phyloP scores from a whole-genome alignment of 2,329 filamentous ascomycete species.

The Colletotrichum sp. region DNA sequence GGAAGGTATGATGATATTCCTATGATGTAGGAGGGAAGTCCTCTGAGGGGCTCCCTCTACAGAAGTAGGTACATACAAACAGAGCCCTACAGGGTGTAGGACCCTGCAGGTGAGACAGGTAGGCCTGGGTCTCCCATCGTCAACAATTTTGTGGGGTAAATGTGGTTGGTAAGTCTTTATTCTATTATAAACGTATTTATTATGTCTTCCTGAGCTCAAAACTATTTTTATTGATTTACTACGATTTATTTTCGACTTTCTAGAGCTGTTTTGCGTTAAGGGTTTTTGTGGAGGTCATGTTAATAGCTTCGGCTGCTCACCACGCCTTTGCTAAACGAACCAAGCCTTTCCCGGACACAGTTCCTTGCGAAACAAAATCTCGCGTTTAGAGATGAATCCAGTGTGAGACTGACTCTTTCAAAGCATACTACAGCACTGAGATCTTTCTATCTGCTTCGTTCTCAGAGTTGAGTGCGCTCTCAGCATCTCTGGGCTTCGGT shows the following conservation, averaged over 20 bases:
- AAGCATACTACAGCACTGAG: conserved; percentile 63
- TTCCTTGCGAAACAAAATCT: neutral
- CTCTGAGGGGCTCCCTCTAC: no score
- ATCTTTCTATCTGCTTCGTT: conserved; percentile 65
- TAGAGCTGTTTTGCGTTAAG: neutral
- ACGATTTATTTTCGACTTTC: neutral
- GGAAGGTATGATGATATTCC: no score
- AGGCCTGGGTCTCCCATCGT: no score
- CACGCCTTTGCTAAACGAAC: neutral
- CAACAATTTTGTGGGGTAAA: conserved; percentile 48
- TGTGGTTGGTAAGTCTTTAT: neutral
- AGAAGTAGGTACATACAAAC: no score
- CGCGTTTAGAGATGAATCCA: neutral
- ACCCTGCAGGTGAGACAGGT: no score
- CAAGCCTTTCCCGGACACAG: neutral
- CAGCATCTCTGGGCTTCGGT: conserved; percentile 68
- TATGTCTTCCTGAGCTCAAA: neutral
- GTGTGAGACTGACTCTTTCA: neutral
- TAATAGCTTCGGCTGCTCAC: neutral
- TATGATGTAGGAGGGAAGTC: no score
- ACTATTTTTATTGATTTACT: neutral
- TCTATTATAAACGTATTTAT: neutral
- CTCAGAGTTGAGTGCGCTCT: conserved; percentile 54
- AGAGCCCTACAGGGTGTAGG: no score
- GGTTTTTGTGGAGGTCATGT: neutral